Conservation (phyloP, 2,329 filamentous ascomycete species). For the Chrysoporthe puriensis region DNA sequence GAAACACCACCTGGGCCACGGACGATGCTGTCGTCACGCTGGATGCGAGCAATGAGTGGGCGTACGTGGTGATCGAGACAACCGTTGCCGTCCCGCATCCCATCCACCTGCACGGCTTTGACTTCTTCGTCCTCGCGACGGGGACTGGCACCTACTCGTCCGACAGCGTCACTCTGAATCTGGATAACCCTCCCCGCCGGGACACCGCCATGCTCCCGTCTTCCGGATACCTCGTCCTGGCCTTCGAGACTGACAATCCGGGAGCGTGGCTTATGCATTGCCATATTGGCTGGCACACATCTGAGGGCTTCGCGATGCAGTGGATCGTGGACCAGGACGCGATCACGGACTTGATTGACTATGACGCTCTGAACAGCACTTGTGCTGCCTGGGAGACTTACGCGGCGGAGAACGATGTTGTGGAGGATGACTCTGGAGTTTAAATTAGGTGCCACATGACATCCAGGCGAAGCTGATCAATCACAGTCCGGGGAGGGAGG, state of each 20-base stretch:
- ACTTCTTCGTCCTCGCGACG: constrained; percentile 44
- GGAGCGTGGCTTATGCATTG: constrained; percentile 52
- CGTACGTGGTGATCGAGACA: constrained; percentile 40
- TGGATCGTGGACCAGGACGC: constrained; percentile 47
- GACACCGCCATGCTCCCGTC: constrained; percentile 51
- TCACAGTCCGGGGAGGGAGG: no score
- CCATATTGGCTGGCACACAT: constrained; percentile 55
- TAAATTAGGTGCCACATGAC: constrained; percentile 27
- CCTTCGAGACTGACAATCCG: constrained; percentile 56
- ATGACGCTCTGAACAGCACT: constrained; percentile 34
- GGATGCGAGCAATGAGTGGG: constrained; percentile 37
- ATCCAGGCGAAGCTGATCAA: background rate
- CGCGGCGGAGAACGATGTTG: constrained; percentile 29
- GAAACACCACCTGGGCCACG: constrained; percentile 33
- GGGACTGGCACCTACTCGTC: constrained; percentile 37
- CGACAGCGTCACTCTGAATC: constrained; percentile 37
- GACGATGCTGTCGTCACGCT: constrained; percentile 38
- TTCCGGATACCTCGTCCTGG: constrained; percentile 52
- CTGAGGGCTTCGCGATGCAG: constrained; percentile 55
- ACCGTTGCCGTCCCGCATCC: constrained; percentile 41
- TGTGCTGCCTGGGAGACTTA: constrained; percentile 39
- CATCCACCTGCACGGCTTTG: constrained; percentile 50
- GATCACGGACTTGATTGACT: constrained; percentile 33
- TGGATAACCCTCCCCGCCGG: constrained; percentile 50
- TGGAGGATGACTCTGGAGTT: constrained; percentile 41